Evolutionary conservation across 2,329 filamentous ascomycete species (phyloP).

Genomic region (Clathrospora elynae): DNA sequence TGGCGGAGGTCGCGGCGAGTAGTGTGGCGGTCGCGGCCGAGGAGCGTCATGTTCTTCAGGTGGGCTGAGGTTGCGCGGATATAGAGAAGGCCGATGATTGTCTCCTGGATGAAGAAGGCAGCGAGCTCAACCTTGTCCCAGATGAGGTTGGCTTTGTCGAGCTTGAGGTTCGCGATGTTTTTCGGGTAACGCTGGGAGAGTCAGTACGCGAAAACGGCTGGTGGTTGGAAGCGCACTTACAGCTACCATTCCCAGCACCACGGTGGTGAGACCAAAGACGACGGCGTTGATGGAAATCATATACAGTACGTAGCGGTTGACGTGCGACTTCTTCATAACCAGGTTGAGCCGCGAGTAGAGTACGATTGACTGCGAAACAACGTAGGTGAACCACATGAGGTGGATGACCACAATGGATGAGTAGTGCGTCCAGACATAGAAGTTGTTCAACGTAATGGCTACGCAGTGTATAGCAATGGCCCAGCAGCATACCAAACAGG

Average conservation of each 20-base stretch:
- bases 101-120: conserved; percentile 50
- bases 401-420: conserved; percentile 51
- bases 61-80: conserved; percentile 57
- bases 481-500: conserved; percentile 31
- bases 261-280: conserved; percentile 58
- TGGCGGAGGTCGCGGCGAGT: conserved; percentile 32
- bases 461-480: conserved; percentile 48
- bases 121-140: conserved; percentile 51
- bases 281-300: conserved; percentile 63
- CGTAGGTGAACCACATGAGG: conserved; percentile 63
- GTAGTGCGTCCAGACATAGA: conserved; percentile 51
- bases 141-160: conserved; percentile 16
- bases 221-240: too few relatives aligned
- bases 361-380: conserved; percentile 64
- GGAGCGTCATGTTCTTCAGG: conserved; percentile 32
- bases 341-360: conserved; percentile 66
- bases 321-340: conserved; percentile 50
- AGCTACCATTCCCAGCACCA: conserved; percentile 58
- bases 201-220: too few relatives aligned
- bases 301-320: conserved; percentile 50
- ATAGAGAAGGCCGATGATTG: conserved; percentile 51
- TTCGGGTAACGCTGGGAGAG: conserved; percentile 19
- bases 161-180: conserved; percentile 16
- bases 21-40: conserved; percentile 16
- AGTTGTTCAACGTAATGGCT: conserved; percentile 50